Evolutionary conservation across 345 rosid genomes (phyloP).

Genomic region (Linum usitatissimum): DNA sequence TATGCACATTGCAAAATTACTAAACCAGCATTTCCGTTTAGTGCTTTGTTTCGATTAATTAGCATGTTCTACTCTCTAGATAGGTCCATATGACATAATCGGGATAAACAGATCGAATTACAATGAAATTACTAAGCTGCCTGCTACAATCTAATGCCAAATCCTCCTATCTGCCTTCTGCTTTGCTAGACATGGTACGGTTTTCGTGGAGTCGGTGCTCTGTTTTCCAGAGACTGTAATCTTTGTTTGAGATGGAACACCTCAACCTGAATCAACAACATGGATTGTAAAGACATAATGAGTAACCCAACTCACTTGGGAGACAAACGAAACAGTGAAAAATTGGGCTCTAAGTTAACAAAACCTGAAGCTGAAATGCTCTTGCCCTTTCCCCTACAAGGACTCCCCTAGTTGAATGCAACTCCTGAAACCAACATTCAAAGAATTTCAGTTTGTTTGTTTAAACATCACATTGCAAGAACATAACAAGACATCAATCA

Average conservation of each 20-base stretch:
- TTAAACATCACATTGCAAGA: not conserved
- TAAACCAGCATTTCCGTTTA: too few relatives aligned
- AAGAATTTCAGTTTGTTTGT: conserved; percentile 10
- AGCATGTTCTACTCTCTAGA: too few relatives aligned
- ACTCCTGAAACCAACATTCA: conserved; percentile 38
- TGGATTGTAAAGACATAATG: not conserved
- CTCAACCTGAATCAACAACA: conserved; percentile 49
- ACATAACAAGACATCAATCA: conserved; percentile 9
- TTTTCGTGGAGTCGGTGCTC: conserved; percentile 71
- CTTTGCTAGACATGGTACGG: conserved; percentile 44
- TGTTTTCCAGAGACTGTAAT: conserved; percentile 75
- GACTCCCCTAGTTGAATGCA: conserved; percentile 92
- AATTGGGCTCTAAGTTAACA: not conserved
- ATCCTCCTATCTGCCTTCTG: too few relatives aligned
- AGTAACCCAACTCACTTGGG: not conserved
- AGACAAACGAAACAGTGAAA: not conserved
- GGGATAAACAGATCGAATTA: too few relatives aligned
- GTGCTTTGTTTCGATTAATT: too few relatives aligned
- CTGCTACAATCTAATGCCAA: too few relatives aligned
- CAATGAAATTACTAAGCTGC: too few relatives aligned
- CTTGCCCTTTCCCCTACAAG: conserved; percentile 90
- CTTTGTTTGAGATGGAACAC: conserved; percentile 97
- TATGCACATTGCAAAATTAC: too few relatives aligned
- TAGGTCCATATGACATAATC: too few relatives aligned
- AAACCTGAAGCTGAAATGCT: conserved; percentile 90